Base-by-base conservation (phyloP, 2,329 filamentous ascomycete genomes). In the Reticulascus tulasneorum region DNA sequence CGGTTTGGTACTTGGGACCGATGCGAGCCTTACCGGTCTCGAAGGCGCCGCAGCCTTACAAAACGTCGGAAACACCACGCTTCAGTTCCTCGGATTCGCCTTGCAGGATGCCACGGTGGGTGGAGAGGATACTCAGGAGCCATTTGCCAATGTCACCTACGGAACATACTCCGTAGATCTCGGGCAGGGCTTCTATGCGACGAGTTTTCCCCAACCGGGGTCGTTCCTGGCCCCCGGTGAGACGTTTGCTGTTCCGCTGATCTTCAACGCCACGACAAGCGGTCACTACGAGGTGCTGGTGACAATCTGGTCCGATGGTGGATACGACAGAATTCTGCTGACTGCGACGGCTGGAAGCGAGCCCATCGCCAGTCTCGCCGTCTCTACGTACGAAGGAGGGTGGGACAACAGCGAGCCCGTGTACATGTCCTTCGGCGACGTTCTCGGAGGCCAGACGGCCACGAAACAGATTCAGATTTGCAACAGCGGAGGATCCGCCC, bases 261-360 rank as follows among this genome's bases (percentile, higher is more conserved):
- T 51, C 6, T 67, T 66, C 47, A 53, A 53, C 19, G 47, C 55
- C 0, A 47, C 49, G 12, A 38, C 46, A 1, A 45, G 51, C 6
- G 63, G 62, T 2, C 51, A 49, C 4, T 64, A 59, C 38, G 48
- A 52, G 4, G 52, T 53, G 2, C 52, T 58, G 29, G 48, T 66
- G 6, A 49, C 58, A 21, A 51, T 64, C 28, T 63, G 56, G 50
- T 57, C 54, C 9, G 55, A 56, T 20, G 62, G 60, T 16, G 62
- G 62, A 2, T 42, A 48, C 13, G 49, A 51, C 9, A 45, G 53
- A 15, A 44, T 62, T 15, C 46, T 59, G 11, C 45, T 65, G 8
- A 54, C 54, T 7, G 61, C 54, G 3, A 52, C 51, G 27, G 58
- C 59, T 5, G 53, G 55, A 11, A 58, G 58, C 6, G 49, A 56